These are phyloP conservation scores for Gleditsia sinensis DNA, from an alignment of 306 rosid genomes.

Conservation along the genomic window DNA sequence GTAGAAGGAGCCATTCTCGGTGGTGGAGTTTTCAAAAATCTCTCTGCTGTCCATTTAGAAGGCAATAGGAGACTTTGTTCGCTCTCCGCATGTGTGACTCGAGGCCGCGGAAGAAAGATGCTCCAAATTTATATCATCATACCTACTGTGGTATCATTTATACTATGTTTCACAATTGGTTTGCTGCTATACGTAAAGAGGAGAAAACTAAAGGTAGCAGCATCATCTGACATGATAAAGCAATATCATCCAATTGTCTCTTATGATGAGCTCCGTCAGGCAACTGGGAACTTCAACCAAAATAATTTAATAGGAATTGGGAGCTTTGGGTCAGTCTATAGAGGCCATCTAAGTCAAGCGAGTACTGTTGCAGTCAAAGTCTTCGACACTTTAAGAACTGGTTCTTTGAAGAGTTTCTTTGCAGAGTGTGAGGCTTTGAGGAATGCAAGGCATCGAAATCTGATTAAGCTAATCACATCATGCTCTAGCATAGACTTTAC, in stretches of 20 bases:
- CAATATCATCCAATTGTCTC: constrained; percentile 51
- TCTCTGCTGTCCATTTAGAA: constrained; percentile 51
- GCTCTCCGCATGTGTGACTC: constrained; percentile 36
- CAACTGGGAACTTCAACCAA: constrained; percentile 58
- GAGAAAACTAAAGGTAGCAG: constrained; percentile 28
- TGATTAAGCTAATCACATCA: constrained; percentile 66
- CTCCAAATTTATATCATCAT: constrained; percentile 26
- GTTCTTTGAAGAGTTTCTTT: constrained; percentile 63
- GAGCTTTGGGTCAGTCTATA: constrained; percentile 70
- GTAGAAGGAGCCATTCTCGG: constrained; percentile 65
- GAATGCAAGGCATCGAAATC: constrained; percentile 67
- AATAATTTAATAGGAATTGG: constrained; percentile 59
- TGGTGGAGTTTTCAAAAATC: constrained; percentile 54
- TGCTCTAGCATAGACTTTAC: constrained; percentile 70
- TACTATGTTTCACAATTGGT: constrained; percentile 38
- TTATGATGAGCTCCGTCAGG: constrained; percentile 57
- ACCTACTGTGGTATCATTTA: constrained; percentile 26
- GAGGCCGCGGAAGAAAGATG: constrained; percentile 31
- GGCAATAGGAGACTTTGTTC: constrained; percentile 66
- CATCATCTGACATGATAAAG: constrained; percentile 20
- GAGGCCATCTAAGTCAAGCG: constrained; percentile 51
- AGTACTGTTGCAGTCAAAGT: constrained; percentile 64
- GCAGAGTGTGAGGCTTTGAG: constrained; percentile 72
- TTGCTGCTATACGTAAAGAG: constrained; percentile 35
- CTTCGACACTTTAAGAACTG: constrained; percentile 46